phyloP scores from a whole-genome alignment of 2,329 filamentous ascomycete species.

The Cadophora luteo-olivacea region DNA sequence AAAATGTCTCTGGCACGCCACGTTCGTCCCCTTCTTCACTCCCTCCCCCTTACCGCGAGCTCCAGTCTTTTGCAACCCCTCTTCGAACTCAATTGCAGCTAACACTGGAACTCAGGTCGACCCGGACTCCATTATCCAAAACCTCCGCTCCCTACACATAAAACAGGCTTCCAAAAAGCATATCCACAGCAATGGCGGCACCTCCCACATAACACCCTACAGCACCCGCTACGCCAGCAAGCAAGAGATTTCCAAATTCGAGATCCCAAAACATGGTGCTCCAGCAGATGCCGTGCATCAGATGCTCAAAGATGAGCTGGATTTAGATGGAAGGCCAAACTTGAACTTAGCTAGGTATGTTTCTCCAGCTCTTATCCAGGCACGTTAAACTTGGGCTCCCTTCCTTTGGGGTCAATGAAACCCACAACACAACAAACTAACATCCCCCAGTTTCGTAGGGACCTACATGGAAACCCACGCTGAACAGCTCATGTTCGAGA shows the following conservation, averaged over 20 bases:
- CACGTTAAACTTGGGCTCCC: neutral
- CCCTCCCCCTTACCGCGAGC: neutral
- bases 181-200: constrained; percentile 49
- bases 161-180: constrained; percentile 45
- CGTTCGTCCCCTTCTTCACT: constrained; percentile 41
- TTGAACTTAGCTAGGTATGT: constrained; percentile 66
- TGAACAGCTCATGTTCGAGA: constrained; percentile 69
- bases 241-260: constrained; percentile 64
- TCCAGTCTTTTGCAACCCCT: too few species aligned
- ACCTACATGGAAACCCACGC: constrained; percentile 76
- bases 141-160: constrained; percentile 54
- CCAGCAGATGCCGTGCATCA: constrained; percentile 70
- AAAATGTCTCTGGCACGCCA: constrained; percentile 58
- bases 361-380: neutral
- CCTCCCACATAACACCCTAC: constrained; percentile 63
- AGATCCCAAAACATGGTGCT: constrained; percentile 61
- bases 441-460: constrained; percentile 63
- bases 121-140: constrained; percentile 60
- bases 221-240: constrained; percentile 61
- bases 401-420: neutral
- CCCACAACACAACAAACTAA: constrained; percentile 11
- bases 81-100: too few species aligned
- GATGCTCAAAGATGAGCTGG: constrained; percentile 67
- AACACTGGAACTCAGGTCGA: constrained; percentile 50
- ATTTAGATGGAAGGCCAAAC: constrained; percentile 70